Evolutionary conservation across 805 yeast species (phyloP), one percentile per base, ranked within the genome.

Genomic region (Yarrowia alimentaria): DNA sequence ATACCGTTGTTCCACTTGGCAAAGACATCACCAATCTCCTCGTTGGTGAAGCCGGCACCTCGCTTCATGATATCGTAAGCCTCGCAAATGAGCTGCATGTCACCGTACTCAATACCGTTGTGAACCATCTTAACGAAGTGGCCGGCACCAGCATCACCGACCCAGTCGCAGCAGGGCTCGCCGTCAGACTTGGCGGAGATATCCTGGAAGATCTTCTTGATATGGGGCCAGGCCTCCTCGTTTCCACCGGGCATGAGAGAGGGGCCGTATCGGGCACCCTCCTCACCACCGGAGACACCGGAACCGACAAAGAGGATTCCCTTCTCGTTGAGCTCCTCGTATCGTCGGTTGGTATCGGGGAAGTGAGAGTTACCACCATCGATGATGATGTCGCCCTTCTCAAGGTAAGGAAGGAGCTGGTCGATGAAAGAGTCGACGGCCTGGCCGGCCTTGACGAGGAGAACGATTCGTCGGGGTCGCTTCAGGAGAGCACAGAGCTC

Each of bases 91-190:
- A 91, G 80, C 77, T 91, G 99, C 99, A 91, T 91, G 75, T 91
- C 99, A 80, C 98, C 99, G 73, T 91, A 91, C 76, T 91, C 99
- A 64, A 91, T 91, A 85, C 99, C 99, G 71, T 91, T 91, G 80
- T 91, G 99, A 59, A 93, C 98, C 99, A 93, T 93, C 79, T 91
- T 91, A 68, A 91, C 98, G 75, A 84, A 91, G 75, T 91, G 99
- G 66, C 99, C 99, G 38, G 98, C 81, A 72, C 99, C 99, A 56
- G 95, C 96, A 62, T 91, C 95, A 66, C 99, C 99, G 63, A 91
- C 97, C 99, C 99, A 91, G 81, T 91, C 99, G 77, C 99, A 91
- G 76, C 99, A 91, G 68, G 99, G 96, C 77, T 93, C 97, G 64
- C 96, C 96, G 67, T 93, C 96, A 56, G 95, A 72, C 78, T 91